phyloP scores from a whole-genome alignment of 768 basidiomycete species.

The Lactifluus pinguis region DNA sequence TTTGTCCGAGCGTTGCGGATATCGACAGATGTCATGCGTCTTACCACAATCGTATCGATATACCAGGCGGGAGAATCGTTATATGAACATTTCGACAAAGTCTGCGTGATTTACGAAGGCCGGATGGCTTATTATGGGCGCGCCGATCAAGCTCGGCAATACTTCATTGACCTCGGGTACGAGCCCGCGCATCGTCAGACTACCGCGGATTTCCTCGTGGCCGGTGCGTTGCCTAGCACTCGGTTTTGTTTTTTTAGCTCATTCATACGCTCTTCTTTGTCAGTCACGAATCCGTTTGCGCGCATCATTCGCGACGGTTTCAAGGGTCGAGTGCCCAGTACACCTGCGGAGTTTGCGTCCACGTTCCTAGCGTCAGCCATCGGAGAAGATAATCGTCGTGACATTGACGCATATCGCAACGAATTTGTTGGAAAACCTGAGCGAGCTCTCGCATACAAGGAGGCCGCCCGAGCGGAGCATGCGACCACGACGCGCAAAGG shows the following conservation, averaged over 20 bases:
- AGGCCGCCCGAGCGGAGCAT: slow-evolving; percentile 43
- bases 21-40: slow-evolving; percentile 37
- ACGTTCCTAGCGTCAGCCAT: slow-evolving; percentile 29
- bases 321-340: slow-evolving; percentile 36
- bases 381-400: slow-evolving; percentile 35
- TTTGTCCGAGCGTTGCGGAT: slow-evolving; percentile 49
- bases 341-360: slow-evolving; percentile 46
- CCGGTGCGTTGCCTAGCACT: slow-evolving; percentile 22
- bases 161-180: slow-evolving; percentile 65
- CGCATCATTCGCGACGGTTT: slow-evolving; percentile 41
- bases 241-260: not conserved
- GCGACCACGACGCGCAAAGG: slow-evolving; percentile 34
- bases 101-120: slow-evolving; percentile 69
- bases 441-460: slow-evolving; percentile 34
- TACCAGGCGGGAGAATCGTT: slow-evolving; percentile 75
- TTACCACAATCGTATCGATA: slow-evolving; percentile 66
- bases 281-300: slow-evolving; percentile 51
- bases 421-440: slow-evolving; percentile 39
- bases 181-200: slow-evolving; percentile 47
- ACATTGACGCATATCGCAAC: slow-evolving; percentile 37
- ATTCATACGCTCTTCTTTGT: not conserved
- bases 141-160: slow-evolving; percentile 51
- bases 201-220: slow-evolving; percentile 51
- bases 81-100: slow-evolving; percentile 66
- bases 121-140: slow-evolving; percentile 69